Evolutionary conservation across 768 basidiomycete genomes (phyloP), one percentile per base, ranked within the genome.

Genomic region (Lactifluus volemus): DNA sequence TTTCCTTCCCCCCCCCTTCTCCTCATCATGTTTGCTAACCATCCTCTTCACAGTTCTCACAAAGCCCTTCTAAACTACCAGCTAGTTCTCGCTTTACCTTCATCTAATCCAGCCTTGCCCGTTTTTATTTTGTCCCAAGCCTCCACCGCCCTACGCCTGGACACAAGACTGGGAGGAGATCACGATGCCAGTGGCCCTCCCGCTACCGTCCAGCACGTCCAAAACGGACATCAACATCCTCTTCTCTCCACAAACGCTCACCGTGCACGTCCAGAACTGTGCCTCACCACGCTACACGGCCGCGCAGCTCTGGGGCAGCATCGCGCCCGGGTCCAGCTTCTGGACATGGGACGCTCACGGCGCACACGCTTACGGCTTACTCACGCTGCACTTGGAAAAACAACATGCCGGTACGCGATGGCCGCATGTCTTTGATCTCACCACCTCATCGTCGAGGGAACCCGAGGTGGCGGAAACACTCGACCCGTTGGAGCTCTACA

Each of bases 331-430:
- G 3, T 80, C 86, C n/a, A 89, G 90, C 68, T 84, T 90, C 68
- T 99, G 93, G 94, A 95, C 92, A 5, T 96, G 88, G 82, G 93
- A 97, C 67, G 79, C 84, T 17, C 84, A 86, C 63, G 89, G 84
- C 5, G 84, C 84, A 53, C 79, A 79, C 59, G 69, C 81, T 12
- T 85, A 81, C 66, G 89, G 89, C 2, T 63, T 90, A 36, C 79
- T 98, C 66, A 84, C 89, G 0, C 73, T 98, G 19, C 88, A 97
- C 68, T 77, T 98, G 57, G 89, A 93, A 71, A 98, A 98, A 73
- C 79, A 79, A 63, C 80, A 92, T 70, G 85, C 88, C 61, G 87
- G 84, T 6, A 88, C 86, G 34, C 83, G 85, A 67, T 99, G 96
- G 96, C 77, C 85, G 55, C 86, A 91, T 50, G 81, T 98, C 7